Conservation (phyloP, 2,329 filamentous ascomycete species). For the Colletotrichum tofieldiae region DNA sequence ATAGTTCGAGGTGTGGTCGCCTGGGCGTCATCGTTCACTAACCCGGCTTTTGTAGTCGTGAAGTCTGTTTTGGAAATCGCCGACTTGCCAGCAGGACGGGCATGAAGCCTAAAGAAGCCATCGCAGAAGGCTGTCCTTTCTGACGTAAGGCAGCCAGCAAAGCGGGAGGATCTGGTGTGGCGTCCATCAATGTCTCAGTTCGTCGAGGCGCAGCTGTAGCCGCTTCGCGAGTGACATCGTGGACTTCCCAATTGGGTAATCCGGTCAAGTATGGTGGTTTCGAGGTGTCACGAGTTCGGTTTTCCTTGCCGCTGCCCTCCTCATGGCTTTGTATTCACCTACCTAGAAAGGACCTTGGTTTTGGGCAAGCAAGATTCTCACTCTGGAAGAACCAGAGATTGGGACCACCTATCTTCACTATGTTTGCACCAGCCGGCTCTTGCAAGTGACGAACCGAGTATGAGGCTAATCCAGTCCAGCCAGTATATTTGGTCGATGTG, state of each 20-base stretch:
- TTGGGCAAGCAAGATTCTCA: background rate
- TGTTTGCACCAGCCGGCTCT: background rate
- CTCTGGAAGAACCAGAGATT: background rate
- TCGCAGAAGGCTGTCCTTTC: background rate
- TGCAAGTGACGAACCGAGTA: background rate
- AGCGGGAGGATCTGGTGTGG: conserved; percentile 8
- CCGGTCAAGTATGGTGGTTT: background rate
- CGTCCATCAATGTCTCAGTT: conserved; percentile 28
- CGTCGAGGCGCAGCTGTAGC: conserved; percentile 16
- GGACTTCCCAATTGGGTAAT: conserved; percentile 4
- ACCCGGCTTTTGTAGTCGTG: background rate
- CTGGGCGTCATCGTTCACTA: conserved; percentile 5
- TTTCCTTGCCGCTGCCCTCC: background rate
- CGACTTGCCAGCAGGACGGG: background rate
- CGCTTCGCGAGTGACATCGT: background rate
- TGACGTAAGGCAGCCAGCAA: background rate
- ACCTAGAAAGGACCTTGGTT: background rate
- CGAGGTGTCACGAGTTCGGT: background rate
- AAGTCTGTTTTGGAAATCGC: no score
- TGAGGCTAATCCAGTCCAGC: background rate
- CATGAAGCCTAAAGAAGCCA: background rate
- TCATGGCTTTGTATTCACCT: background rate
- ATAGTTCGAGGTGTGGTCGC: conserved; percentile 35
- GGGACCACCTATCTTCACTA: background rate
- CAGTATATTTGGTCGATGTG: background rate